Percentiles rank a stretch among this genome's conserved stretches.
Evolutionary conservation across 441 rosid genomes (phyloP).

Genomic region (Populus hybrid): DNA sequence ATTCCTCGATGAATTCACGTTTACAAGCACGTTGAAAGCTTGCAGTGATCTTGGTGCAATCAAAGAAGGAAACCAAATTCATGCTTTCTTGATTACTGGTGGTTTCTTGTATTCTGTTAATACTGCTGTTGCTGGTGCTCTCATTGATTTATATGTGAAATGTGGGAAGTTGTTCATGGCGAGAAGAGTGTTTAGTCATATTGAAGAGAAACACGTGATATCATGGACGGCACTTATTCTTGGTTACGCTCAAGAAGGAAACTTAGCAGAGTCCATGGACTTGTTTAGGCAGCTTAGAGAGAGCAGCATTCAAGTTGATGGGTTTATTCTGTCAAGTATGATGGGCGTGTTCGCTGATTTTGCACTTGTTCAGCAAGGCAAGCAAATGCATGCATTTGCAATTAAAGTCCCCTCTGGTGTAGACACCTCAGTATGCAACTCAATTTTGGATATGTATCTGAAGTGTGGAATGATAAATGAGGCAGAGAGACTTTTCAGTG

Average conservation of each 20-base stretch:
- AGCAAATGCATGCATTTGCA: constrained; percentile 71
- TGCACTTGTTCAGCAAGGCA: constrained; percentile 75
- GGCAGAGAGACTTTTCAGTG: constrained; percentile 54
- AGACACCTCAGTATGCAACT: constrained; percentile 63
- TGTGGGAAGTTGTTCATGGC: constrained; percentile 57
- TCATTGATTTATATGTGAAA: constrained; percentile 74
- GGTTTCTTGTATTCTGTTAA: constrained; percentile 52
- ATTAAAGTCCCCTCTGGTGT: constrained; percentile 61
- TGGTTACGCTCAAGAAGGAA: constrained; percentile 78
- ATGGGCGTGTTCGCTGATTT: constrained; percentile 81
- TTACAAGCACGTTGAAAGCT: constrained; percentile 69
- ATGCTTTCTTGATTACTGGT: constrained; percentile 50
- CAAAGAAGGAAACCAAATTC: constrained; percentile 57
- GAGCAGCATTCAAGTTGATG: constrained; percentile 40
- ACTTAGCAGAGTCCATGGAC: constrained; percentile 57
- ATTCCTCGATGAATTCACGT: constrained; percentile 62
- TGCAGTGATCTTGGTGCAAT: constrained; percentile 51
- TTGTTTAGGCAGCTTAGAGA: constrained; percentile 59
- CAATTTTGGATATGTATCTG: constrained; percentile 81
- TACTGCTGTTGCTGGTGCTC: constrained; percentile 53
- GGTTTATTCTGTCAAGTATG: constrained; percentile 68
- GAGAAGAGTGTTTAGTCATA: constrained; percentile 49
- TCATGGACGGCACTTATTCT: constrained; percentile 79
- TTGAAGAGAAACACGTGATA: constrained; percentile 56
- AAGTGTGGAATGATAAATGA: constrained; percentile 72